Evolutionary conservation across 352 stramenopile species (phyloP).

Genomic region (Phytophthora sojae): DNA sequence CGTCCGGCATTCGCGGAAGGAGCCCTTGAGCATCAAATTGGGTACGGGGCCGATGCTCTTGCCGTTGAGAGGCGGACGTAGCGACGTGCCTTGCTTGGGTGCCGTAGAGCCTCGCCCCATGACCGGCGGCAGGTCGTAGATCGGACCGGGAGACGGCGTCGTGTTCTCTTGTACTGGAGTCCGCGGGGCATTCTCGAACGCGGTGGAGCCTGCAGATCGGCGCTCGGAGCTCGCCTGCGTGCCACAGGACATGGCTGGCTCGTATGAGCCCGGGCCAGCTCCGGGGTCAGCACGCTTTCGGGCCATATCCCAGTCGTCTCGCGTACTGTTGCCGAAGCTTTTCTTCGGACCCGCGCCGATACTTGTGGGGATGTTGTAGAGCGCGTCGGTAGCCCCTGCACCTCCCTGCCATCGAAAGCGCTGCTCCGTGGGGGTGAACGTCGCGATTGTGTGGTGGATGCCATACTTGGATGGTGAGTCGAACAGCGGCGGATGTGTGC

Average conservation of each 20-base stretch:
- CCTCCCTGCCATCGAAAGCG: constrained; percentile 80
- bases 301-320: constrained; percentile 79
- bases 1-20: constrained; percentile 54
- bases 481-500: constrained; percentile 61
- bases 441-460: constrained; percentile 71
- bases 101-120: constrained; percentile 49
- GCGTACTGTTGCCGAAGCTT: constrained; percentile 81
- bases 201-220: constrained; percentile 54
- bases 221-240: constrained; percentile 64
- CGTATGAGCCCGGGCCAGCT: constrained; percentile 74
- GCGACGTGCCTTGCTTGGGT: constrained; percentile 70
- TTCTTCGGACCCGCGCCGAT: constrained; percentile 67
- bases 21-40: constrained; percentile 66
- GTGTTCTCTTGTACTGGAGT: constrained; percentile 53
- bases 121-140: constrained; percentile 73
- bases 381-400: constrained; percentile 59
- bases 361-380: constrained; percentile 76
- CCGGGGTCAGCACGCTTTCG: constrained; percentile 71
- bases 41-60: constrained; percentile 69
- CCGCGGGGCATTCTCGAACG: constrained; percentile 75
- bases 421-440: constrained; percentile 70
- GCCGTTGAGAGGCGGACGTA: constrained; percentile 59
- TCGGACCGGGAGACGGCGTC: constrained; percentile 74
- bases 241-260: constrained; percentile 61
- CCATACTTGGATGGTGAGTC: constrained; percentile 79